phyloP scores from a whole-genome alignment of 768 basidiomycete genomes.

The Gloeophyllum trabeum region DNA sequence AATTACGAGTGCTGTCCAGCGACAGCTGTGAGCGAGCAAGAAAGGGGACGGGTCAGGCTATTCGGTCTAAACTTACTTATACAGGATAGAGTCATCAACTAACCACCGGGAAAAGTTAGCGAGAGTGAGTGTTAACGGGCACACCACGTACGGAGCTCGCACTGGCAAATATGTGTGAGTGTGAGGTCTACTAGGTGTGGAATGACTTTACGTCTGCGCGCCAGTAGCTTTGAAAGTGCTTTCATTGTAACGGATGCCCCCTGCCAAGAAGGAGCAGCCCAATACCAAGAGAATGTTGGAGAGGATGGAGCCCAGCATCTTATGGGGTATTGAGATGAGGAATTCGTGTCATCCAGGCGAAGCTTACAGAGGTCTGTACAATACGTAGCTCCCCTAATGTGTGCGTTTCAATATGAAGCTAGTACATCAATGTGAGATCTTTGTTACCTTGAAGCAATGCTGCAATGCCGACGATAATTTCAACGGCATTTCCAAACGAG shows the following conservation, averaged over 20 bases:
- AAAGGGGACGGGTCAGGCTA: too few species aligned
- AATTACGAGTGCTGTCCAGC: conserved; percentile 78
- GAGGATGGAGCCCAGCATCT: conserved; percentile 87
- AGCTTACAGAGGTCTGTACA: conserved; percentile 78
- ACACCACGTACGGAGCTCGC: conserved; percentile 25
- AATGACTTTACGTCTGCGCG: conserved; percentile 64
- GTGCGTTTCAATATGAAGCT: background rate
- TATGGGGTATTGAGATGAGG: conserved; percentile 3
- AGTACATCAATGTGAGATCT: background rate
- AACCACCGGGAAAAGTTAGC: conserved; percentile 7
- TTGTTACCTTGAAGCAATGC: conserved; percentile 65
- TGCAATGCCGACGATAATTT: conserved; percentile 83
- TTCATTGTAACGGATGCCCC: conserved; percentile 55
- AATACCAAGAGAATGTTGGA: conserved; percentile 87
- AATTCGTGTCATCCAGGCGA: background rate
- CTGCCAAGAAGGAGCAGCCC: conserved; percentile 84
- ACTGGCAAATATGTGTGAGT: conserved; percentile 12
- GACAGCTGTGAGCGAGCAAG: background rate
- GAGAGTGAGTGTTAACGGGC: conserved; percentile 2
- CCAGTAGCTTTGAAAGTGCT: conserved; percentile 74
- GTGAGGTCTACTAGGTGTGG: background rate
- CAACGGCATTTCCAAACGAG: conserved; percentile 74
- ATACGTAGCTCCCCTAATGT: conserved; percentile 65
- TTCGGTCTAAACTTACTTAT: too few species aligned
- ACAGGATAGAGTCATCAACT: conserved; percentile 81